Percentiles rank a stretch among this genome's conserved stretches.
phyloP scores from a whole-genome alignment of 768 basidiomycete genomes.

The Asterophora parasitica region DNA sequence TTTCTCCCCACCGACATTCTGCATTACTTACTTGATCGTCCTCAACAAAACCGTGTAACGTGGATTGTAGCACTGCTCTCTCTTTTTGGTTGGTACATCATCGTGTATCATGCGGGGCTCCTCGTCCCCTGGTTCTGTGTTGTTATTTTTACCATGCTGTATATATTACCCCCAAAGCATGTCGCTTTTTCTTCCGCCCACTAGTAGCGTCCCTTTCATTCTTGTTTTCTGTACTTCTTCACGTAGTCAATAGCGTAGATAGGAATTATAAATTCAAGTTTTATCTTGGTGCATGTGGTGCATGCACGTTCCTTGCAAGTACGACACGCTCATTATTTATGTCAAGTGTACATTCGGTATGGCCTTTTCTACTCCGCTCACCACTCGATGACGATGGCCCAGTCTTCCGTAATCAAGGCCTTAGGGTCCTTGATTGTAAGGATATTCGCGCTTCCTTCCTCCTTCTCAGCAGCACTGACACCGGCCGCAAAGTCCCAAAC shows the following conservation, averaged over 20 bases:
- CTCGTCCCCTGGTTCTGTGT: not conserved
- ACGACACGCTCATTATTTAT: too few species aligned
- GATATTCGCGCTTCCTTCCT: slow-evolving; percentile 61
- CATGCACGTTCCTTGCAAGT: too few species aligned
- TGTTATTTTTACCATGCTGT: slow-evolving; percentile 15
- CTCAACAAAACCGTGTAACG: slow-evolving; percentile 8
- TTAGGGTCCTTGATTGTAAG: slow-evolving; percentile 76
- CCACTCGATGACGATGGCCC: slow-evolving; percentile 47
- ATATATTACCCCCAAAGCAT: slow-evolving; percentile 10
- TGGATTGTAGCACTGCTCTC: slow-evolving; percentile 14
- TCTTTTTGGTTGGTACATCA: slow-evolving; percentile 9
- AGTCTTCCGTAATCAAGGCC: slow-evolving; percentile 53
- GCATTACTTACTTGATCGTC: slow-evolving; percentile 5
- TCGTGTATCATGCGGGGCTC: slow-evolving; percentile 8
- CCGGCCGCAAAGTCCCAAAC: slow-evolving; percentile 69
- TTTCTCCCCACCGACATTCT: slow-evolving; percentile 2
- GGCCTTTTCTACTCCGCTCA: slow-evolving; percentile 10
- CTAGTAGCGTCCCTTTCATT: not conserved
- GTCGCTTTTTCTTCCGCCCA: not conserved
- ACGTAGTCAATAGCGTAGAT: slow-evolving; percentile 10
- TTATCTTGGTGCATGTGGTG: too few species aligned
- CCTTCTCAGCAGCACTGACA: slow-evolving; percentile 46
- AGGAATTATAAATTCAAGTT: slow-evolving; percentile 3
- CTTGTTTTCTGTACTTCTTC: slow-evolving; percentile 7
- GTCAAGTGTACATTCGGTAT: too few species aligned